Evolutionary conservation across 1,284 basidiomycete genomes (phyloP).

Genomic region (Pisolithus thermaeus): DNA sequence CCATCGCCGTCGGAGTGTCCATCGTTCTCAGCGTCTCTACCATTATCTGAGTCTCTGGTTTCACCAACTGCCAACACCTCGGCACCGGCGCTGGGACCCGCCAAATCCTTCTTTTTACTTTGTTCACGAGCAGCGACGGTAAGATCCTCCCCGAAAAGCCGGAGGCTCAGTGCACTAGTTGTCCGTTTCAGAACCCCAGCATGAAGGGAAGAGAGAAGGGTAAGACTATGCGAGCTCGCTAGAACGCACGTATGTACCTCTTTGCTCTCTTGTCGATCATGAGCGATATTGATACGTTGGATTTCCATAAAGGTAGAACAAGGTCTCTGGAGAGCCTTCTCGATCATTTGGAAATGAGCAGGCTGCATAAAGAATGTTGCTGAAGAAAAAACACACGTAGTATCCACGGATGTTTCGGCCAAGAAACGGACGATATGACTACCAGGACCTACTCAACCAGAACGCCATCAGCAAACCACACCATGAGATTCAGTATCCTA

Average conservation of each 20-base stretch:
- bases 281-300: constrained; percentile 74
- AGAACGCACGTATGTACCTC: constrained; percentile 57
- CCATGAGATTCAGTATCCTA: neutral
- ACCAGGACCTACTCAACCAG: constrained; percentile 47
- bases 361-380: neutral
- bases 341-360: constrained; percentile 4
- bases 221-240: neutral
- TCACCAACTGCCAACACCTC: neutral
- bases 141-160: constrained; percentile 75
- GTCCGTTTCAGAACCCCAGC: neutral
- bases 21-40: constrained; percentile 1
- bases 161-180: constrained; percentile 65
- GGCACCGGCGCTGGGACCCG: neutral
- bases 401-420: constrained; percentile 46
- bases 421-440: constrained; percentile 70
- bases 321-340: constrained; percentile 69
- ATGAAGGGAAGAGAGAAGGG: neutral
- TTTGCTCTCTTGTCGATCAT: constrained; percentile 96
- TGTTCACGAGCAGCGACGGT: constrained; percentile 48
- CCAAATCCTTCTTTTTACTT: constrained; percentile 21
- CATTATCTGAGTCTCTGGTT: constrained; percentile 1
- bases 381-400: constrained; percentile 41
- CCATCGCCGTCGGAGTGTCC: constrained; percentile 6
- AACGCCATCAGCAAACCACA: neutral
- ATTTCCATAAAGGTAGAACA: constrained; percentile 87